Evolutionary conservation across 179 eudicot genomes (phyloP).

Genomic region (Spinacia oleracea): DNA sequence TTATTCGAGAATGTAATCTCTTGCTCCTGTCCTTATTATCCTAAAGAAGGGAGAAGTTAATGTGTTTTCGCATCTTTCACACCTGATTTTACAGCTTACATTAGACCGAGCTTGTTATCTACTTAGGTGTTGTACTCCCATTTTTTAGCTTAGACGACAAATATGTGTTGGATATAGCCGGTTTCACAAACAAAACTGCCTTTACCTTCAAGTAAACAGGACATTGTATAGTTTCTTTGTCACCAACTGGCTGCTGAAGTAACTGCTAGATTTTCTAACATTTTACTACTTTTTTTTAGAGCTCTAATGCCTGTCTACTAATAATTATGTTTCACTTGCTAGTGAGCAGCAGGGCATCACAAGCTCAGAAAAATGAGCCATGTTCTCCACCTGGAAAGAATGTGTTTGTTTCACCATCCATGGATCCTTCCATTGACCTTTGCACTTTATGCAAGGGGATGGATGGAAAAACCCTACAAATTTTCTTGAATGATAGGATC

Average conservation of each 20-base stretch:
- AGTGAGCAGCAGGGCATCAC: constrained; percentile 13
- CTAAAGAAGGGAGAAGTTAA: background rate
- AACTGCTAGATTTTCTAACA: background rate
- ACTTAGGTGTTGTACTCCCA: background rate
- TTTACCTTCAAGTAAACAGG: background rate
- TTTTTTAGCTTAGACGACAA: background rate
- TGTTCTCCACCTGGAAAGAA: background rate
- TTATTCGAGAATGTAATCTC: background rate
- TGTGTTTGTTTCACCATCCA: background rate
- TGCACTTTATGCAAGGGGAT: constrained; percentile 8
- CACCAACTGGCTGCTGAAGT: background rate
- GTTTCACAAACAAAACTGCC: background rate
- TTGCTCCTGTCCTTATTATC: background rate
- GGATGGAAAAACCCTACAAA: constrained; percentile 13
- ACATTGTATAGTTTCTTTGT: background rate
- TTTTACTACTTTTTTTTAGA: background rate
- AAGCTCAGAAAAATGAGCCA: constrained; percentile 13
- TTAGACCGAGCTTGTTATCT: background rate
- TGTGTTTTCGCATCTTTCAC: background rate
- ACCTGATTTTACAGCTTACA: background rate
- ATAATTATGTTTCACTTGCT: background rate
- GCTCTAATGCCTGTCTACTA: background rate
- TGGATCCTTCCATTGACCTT: constrained; percentile 10
- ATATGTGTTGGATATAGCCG: background rate
- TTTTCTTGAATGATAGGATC: constrained; percentile 27